These are phyloP conservation scores for Talaromyces sp. DNA, from an alignment of 2,329 filamentous ascomycete genomes.

Conservation along the genomic window DNA sequence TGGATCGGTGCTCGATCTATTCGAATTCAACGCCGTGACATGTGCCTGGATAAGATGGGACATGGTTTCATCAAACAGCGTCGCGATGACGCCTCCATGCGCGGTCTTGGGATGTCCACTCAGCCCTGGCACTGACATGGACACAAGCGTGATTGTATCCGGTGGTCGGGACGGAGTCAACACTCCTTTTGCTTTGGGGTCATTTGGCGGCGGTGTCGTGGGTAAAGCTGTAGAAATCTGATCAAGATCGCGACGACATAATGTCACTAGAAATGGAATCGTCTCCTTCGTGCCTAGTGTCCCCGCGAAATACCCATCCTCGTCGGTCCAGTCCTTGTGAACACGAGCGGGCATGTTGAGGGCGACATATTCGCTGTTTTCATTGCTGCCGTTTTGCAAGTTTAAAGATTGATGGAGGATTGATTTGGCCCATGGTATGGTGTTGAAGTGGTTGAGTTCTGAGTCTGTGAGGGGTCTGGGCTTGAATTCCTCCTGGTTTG, in stretches of 20 bases:
- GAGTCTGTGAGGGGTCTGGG: conserved; percentile 8
- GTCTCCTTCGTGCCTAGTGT: conserved; percentile 41
- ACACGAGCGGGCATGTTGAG: conserved; percentile 42
- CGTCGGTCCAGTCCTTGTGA: conserved; percentile 40
- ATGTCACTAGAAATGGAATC: conserved; percentile 43
- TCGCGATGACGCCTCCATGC: conserved; percentile 44
- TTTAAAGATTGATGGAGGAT: conserved; percentile 2
- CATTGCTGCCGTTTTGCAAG: background rate
- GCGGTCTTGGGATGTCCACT: conserved; percentile 41
- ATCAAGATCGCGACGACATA: conserved; percentile 34
- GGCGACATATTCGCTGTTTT: conserved; percentile 31
- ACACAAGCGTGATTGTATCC: conserved; percentile 40
- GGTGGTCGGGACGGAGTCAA: conserved; percentile 30
- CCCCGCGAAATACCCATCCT: conserved; percentile 45
- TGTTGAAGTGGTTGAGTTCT: conserved; percentile 26
- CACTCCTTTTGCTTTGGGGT: conserved; percentile 25
- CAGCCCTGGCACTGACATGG: conserved; percentile 37
- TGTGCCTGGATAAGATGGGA: background rate
- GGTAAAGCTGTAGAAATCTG: conserved; percentile 3
- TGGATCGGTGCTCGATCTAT: conserved; percentile 28
- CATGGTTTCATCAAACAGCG: conserved; percentile 47
- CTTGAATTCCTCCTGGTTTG: background rate
- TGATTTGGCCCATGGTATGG: conserved; percentile 21
- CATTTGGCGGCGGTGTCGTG: background rate
- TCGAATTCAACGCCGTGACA: conserved; percentile 34